Conservation (phyloP, 1,139 yeast genomes). For the Blastobotrys serpentis region DNA sequence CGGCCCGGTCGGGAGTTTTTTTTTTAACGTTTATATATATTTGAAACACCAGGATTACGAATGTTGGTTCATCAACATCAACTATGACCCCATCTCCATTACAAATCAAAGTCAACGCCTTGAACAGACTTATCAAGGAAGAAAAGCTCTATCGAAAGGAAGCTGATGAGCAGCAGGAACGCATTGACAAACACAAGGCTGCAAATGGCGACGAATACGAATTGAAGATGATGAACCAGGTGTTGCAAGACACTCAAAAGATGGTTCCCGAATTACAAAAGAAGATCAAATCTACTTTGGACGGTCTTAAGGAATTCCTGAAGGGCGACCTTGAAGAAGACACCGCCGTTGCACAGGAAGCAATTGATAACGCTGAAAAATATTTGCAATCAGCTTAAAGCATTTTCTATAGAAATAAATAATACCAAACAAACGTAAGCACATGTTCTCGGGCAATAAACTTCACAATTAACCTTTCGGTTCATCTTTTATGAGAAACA, state of each 20-base stretch:
- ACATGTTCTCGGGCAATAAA: background rate
- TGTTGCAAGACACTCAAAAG: constrained; percentile 64
- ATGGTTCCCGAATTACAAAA: constrained; percentile 62
- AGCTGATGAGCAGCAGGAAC: constrained; percentile 55
- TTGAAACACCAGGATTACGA: too few relatives aligned
- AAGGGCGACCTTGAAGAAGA: constrained; percentile 52
- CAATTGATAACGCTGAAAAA: constrained; percentile 34
- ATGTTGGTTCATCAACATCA: too few relatives aligned
- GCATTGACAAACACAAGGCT: constrained; percentile 43
- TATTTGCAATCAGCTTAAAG: constrained; percentile 20
- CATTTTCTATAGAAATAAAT: constrained; percentile 6
- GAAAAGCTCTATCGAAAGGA: constrained; percentile 64
- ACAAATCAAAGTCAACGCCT: constrained; percentile 74
- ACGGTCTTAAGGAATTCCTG: constrained; percentile 46
- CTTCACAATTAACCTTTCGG: background rate
- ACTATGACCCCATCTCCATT: constrained; percentile 73
- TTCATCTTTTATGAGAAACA: too few relatives aligned
- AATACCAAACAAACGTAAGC: background rate
- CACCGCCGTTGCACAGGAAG: constrained; percentile 43
- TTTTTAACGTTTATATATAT: background rate
- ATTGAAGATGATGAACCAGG: constrained; percentile 55
- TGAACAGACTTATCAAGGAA: constrained; percentile 73
- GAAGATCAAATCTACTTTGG: constrained; percentile 52
- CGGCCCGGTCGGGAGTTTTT: constrained; percentile 1
- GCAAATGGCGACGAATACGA: constrained; percentile 64